Percentiles rank a stretch among this genome's conserved stretches.
Evolutionary conservation across 176 grass and related monocot genomes (phyloP).

Genomic region (Aegilops speltoides): DNA sequence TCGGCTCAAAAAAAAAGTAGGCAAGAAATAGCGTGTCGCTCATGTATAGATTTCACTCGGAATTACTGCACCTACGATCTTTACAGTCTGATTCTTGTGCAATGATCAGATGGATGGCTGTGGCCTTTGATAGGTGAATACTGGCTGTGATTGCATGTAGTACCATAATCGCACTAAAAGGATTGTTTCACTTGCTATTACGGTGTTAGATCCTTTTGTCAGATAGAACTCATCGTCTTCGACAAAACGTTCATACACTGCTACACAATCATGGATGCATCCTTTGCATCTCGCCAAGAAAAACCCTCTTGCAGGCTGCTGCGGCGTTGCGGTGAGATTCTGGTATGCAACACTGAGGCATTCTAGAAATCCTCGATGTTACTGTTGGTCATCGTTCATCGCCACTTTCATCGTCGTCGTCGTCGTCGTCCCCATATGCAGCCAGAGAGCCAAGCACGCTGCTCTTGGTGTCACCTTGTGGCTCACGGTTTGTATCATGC

Average conservation of each 20-base stretch:
- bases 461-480: constrained; percentile 17
- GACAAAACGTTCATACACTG: neutral
- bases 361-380: neutral
- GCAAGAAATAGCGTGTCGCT: too few species aligned
- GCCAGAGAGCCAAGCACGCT: constrained; percentile 45
- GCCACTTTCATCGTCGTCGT: constrained; percentile 59
- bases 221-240: neutral
- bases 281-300: neutral
- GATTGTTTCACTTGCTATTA: too few species aligned
- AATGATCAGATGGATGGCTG: too few species aligned
- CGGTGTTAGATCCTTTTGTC: neutral
- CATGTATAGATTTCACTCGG: too few species aligned
- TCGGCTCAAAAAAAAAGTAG: too few species aligned
- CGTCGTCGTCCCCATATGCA: constrained; percentile 53
- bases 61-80: too few species aligned
- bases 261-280: neutral
- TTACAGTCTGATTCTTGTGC: too few species aligned
- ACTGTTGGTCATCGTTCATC: constrained; percentile 37
- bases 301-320: neutral
- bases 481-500: constrained; percentile 18
- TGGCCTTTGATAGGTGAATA: too few species aligned
- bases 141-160: too few species aligned
- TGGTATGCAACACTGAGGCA: neutral
- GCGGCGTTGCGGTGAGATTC: neutral
- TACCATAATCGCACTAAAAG: too few species aligned